phyloP scores from a whole-genome alignment of 441 rosid species.

The Eugenia klotzschiana region DNA sequence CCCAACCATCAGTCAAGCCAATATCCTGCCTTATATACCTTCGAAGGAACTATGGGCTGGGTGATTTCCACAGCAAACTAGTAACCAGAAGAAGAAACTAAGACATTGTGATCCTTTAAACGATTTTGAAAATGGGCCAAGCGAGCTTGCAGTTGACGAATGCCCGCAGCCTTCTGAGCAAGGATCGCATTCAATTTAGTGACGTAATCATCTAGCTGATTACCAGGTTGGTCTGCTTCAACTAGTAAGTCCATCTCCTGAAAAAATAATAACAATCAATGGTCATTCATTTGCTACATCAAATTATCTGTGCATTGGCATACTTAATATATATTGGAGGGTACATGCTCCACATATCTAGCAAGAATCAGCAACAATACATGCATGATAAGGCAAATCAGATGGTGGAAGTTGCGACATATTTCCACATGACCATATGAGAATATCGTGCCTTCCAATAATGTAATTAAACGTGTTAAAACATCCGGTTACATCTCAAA shows the following conservation, averaged over 20 bases:
- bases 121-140: slow-evolving; percentile 69
- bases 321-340: neutral
- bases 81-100: slow-evolving; percentile 41
- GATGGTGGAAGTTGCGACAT: neutral
- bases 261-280: neutral
- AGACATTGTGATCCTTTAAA: slow-evolving; percentile 59
- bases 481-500: neutral
- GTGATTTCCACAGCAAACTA: slow-evolving; percentile 7
- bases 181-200: slow-evolving; percentile 39
- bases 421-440: neutral
- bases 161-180: slow-evolving; percentile 47
- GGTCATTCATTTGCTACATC: neutral
- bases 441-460: neutral
- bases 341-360: neutral
- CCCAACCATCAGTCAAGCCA: neutral
- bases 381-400: neutral
- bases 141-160: slow-evolving; percentile 39
- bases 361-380: neutral
- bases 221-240: slow-evolving; percentile 73
- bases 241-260: slow-evolving; percentile 58
- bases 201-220: slow-evolving; percentile 66
- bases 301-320: neutral
- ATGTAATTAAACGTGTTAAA: neutral
- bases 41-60: neutral
- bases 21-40: neutral